Base-by-base conservation (phyloP, 495 filamentous ascomycete genomes). In the Penicilliopsis zonata region DNA sequence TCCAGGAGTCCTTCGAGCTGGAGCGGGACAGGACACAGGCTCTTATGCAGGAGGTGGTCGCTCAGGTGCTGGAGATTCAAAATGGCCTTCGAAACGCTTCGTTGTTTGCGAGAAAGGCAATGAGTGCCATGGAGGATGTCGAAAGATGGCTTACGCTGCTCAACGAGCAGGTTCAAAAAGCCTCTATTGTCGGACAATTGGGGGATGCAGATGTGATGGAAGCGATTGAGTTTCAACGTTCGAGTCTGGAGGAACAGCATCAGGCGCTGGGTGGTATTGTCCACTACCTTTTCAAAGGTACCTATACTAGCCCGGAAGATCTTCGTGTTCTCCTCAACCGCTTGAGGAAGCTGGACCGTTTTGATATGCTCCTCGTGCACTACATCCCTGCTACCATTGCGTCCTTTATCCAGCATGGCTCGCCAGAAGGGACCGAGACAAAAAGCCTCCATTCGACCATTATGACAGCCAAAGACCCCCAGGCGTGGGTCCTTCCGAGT, bases 191-290 rank as follows among this genome's bases (percentile, higher is more conserved):
- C 2, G 77, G 79, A 4, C 65, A 76, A 38, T 53, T 53, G 10
- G 63, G 66, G 14, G 53, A 71, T 25, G 54, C 58, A 6, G 74
- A 84, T 31, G 46, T 74, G 2, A 62, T 68, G 34, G 85, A 94
- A 44, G 74, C 74, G 3, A 65, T 85, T 19, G 75, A 81, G 35
- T 72, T 79, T 42, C 77, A 92, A 44, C 71, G 78, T 20, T 46
- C 57, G 14, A 86, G 78, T 41, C 64, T 96, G 18, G 69, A 71
- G 10, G 71, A 80, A 45, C 87, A 96, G 53, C 92, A 96, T 49
- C 88, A 95, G 50, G 72, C 76, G 5, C 68, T 99, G n/a, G 74
- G 76, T 1, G 69, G 78, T 6, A 78, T 88, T 28, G 47, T 88
- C 13, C 77, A 71, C 37, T 72, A 81, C 43, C 66, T 93, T 7